A percentile compares a stretch with the other conserved stretches of the same genome.
Conservation (phyloP, 1,284 basidiomycete species). For the Ganoderma resinaceum region DNA sequence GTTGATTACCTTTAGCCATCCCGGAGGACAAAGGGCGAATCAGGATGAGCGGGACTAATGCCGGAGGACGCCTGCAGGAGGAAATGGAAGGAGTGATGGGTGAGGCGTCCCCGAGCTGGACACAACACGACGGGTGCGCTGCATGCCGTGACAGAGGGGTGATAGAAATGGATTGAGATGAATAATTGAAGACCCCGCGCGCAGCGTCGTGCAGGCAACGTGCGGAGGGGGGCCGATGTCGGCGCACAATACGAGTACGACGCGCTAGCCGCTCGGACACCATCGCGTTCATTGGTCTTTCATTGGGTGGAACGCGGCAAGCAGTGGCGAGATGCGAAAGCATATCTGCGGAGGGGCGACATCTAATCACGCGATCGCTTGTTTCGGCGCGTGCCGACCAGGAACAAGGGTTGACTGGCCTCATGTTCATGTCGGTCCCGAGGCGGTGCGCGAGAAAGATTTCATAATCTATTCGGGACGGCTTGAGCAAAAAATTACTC, state of each 20-base stretch:
- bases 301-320: conserved; percentile 8
- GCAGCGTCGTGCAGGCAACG: conserved; percentile 21
- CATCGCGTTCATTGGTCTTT: conserved; percentile 10
- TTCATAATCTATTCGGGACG: neutral
- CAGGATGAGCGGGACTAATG: conserved; percentile 11
- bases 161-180: conserved; percentile 5
- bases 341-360: conserved; percentile 11
- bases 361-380: conserved; percentile 14
- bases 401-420: conserved; percentile 24
- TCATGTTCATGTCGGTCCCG: conserved; percentile 21
- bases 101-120: conserved; percentile 2
- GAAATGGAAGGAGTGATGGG: conserved; percentile 10
- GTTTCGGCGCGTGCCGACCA: conserved; percentile 19
- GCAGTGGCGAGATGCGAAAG: neutral
- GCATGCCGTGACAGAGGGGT: conserved; percentile 7
- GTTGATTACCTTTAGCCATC: conserved; percentile 28
- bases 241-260: neutral
- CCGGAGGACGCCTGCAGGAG: conserved; percentile 11
- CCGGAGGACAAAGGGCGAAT: conserved; percentile 17
- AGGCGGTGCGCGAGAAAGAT: conserved; percentile 3
- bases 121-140: neutral
- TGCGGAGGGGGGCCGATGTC: conserved; percentile 9
- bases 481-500: conserved; percentile 1
- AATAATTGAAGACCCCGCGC: neutral
- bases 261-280: neutral